These are phyloP conservation scores for Grigorovia transvaalensis DNA, from an alignment of 805 yeast genomes.

Conservation along the genomic window DNA sequence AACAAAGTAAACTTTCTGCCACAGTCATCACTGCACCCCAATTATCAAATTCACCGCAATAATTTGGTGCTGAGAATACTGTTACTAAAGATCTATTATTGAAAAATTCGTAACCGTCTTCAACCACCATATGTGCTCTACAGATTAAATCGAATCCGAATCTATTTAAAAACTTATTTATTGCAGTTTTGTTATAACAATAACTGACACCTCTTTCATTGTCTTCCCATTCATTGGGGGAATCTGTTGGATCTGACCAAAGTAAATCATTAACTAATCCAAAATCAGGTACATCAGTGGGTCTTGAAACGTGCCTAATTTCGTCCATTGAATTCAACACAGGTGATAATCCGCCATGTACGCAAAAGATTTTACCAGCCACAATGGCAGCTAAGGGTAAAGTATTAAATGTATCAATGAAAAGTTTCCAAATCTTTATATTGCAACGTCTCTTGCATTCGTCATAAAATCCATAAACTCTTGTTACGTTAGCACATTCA, in stretches of 20 bases:
- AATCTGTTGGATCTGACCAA: conserved; percentile 74
- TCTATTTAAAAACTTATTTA: conserved; percentile 53
- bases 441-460: conserved; percentile 93
- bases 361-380: conserved; percentile 87
- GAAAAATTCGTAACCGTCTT: conserved; percentile 79
- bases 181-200: conserved; percentile 63
- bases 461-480: conserved; percentile 95
- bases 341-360: conserved; percentile 79
- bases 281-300: conserved; percentile 75
- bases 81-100: conserved; percentile 66
- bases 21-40: conserved; percentile 99
- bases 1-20: conserved; percentile 81
- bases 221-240: conserved; percentile 56
- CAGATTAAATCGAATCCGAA: conserved; percentile 70
- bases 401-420: conserved; percentile 90
- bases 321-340: conserved; percentile 53
- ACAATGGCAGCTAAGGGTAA: conserved; percentile 93
- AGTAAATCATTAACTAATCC: conserved; percentile 69
- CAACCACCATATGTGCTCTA: conserved; percentile 84
- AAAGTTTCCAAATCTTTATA: conserved; percentile 86
- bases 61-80: conserved; percentile 74
- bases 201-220: conserved; percentile 79
- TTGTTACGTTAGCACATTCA: conserved; percentile 93
- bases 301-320: conserved; percentile 61
- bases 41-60: conserved; percentile 47